phyloP scores from a whole-genome alignment of 176 grass and related monocot genomes.

The Triticum timopheevii region DNA sequence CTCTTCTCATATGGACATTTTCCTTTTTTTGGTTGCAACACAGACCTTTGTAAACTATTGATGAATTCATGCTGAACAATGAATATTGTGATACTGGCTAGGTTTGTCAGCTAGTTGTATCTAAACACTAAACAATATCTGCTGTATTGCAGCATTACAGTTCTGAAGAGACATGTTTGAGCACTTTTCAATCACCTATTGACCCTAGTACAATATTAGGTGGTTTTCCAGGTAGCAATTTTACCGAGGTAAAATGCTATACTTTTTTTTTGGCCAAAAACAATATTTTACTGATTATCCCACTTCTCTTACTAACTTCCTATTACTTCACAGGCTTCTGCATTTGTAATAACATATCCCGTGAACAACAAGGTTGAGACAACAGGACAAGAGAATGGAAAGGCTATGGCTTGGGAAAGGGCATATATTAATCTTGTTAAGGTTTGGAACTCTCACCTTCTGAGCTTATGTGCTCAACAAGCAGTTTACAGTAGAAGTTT shows the following conservation, averaged over 20 bases:
- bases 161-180: slow-evolving; percentile 83
- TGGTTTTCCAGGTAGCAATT: slow-evolving; percentile 88
- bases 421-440: slow-evolving; percentile 84
- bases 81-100: slow-evolving; percentile 1
- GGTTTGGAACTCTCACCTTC: slow-evolving; percentile 47
- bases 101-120: slow-evolving; percentile 1
- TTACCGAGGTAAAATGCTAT: slow-evolving; percentile 66
- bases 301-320: slow-evolving; percentile 16
- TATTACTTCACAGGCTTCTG: slow-evolving; percentile 67
- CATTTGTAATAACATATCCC: slow-evolving; percentile 94
- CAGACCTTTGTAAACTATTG: neutral
- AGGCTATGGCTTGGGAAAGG: slow-evolving; percentile 90
- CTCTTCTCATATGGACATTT: neutral
- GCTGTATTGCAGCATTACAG: slow-evolving; percentile 85
- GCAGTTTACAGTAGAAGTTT: neutral
- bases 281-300: slow-evolving; percentile 2
- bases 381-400: slow-evolving; percentile 68
- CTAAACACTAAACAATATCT: slow-evolving; percentile 34
- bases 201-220: slow-evolving; percentile 90
- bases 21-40: neutral
- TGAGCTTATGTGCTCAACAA: slow-evolving; percentile 19
- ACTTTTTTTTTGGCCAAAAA: slow-evolving; percentile 7
- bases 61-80: neutral
- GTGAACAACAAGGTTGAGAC: slow-evolving; percentile 89
- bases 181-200: slow-evolving; percentile 76